A percentile compares a stretch with the other conserved stretches of the same genome.
Conservation (phyloP, 768 basidiomycete species). For the Asterophora lycoperdoides region DNA sequence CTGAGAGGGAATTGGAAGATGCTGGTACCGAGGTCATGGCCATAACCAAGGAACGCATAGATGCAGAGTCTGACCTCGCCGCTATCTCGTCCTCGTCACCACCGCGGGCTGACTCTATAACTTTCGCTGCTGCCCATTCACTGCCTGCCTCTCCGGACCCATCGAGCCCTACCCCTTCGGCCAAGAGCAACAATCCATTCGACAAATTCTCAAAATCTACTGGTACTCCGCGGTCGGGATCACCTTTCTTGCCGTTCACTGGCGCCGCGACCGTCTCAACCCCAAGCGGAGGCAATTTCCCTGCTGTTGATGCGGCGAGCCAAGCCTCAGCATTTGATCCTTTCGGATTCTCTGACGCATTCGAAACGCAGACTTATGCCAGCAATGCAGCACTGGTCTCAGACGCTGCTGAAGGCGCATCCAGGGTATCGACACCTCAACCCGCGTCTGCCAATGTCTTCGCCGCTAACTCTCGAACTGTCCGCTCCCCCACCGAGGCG, state of each 20-base stretch:
- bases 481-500: constrained; percentile 18
- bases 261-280: constrained; percentile 31
- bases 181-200: constrained; percentile 91
- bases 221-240: constrained; percentile 48
- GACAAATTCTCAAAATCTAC: constrained; percentile 58
- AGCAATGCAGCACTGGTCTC: not conserved
- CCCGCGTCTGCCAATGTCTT: constrained; percentile 14
- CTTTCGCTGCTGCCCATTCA: constrained; percentile 66
- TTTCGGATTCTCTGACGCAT: constrained; percentile 45
- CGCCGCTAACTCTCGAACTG: constrained; percentile 11
- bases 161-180: constrained; percentile 39
- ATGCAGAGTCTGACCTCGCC: constrained; percentile 48
- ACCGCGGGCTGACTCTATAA: constrained; percentile 40
- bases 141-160: constrained; percentile 68
- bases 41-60: constrained; percentile 51
- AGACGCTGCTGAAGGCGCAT: not conserved
- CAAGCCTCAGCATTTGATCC: constrained; percentile 38
- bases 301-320: constrained; percentile 20
- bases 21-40: constrained; percentile 50
- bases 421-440: constrained; percentile 14
- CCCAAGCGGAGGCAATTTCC: constrained; percentile 26
- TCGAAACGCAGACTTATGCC: constrained; percentile 15
- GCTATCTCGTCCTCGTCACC: constrained; percentile 23
- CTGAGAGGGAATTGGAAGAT: constrained; percentile 69
- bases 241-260: constrained; percentile 55